Evolutionary conservation across 2,329 filamentous ascomycete genomes (phyloP).

Genomic region (Neurospora sp.): DNA sequence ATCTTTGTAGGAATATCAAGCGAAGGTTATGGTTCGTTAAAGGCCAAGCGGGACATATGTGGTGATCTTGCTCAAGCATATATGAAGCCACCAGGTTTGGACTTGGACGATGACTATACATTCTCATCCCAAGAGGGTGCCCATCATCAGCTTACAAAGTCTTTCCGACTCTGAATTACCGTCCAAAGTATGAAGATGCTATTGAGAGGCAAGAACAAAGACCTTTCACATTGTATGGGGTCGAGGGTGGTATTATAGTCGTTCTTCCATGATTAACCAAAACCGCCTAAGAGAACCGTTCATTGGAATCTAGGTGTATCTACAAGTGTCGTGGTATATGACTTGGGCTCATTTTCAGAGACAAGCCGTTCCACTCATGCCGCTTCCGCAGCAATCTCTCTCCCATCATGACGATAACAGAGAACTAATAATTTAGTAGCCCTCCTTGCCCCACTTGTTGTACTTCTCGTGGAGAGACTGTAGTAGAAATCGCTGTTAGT

Average conservation of each 20-base stretch:
- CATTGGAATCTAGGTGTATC: not conserved
- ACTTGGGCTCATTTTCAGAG: not conserved
- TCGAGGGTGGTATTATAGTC: not conserved
- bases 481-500: not conserved
- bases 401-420: not conserved
- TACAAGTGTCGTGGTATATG: not conserved
- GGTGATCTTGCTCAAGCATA: not conserved
- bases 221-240: not conserved
- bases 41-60: not conserved
- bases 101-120: not conserved
- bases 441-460: slow-evolving; percentile 99
- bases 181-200: not conserved
- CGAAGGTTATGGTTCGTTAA: not conserved
- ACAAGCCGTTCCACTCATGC: not conserved
- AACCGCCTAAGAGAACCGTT: not conserved
- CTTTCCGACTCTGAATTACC: not conserved
- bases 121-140: not conserved
- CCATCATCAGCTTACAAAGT: not conserved
- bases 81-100: not conserved
- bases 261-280: not conserved
- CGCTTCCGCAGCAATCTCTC: not conserved
- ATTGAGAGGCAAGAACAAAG: not conserved
- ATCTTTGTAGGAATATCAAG: not conserved
- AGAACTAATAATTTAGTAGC: slow-evolving; percentile 46
- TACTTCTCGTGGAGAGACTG: slow-evolving; percentile 89